Conservation (phyloP, 768 basidiomycete species). For the Lactarius hengduanensis region DNA sequence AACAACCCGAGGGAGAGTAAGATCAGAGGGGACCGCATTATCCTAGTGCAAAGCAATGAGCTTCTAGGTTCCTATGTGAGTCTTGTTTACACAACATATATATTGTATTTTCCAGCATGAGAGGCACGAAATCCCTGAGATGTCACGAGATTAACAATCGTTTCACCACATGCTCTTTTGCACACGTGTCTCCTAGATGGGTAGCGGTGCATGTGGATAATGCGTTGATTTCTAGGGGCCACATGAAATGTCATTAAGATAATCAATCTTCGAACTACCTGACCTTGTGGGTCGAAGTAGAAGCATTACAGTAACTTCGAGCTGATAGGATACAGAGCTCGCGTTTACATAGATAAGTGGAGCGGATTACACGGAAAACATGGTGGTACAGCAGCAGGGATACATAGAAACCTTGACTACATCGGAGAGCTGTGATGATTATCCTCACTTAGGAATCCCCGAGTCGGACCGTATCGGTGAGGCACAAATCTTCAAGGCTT, state of each 20-base stretch:
- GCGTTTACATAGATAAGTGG: not conserved
- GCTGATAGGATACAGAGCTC: not conserved
- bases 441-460: not conserved
- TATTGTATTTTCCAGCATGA: not conserved
- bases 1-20: not conserved
- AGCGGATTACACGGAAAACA: not conserved
- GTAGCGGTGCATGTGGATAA: not conserved
- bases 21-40: not conserved
- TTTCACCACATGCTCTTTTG: not conserved
- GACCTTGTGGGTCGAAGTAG: not conserved
- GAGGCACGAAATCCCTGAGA: too few relatives aligned
- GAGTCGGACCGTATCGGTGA: not conserved
- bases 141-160: not conserved
- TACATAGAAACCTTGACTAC: not conserved
- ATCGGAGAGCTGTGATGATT: not conserved
- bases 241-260: not conserved
- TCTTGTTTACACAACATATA: not conserved
- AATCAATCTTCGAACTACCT: not conserved
- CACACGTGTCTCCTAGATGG: not conserved
- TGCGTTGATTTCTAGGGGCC: not conserved
- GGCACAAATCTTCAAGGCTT: constrained; percentile 1
- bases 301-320: not conserved
- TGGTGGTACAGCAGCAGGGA: not conserved
- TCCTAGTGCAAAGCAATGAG: not conserved
- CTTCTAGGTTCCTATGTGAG: not conserved